Evolutionary conservation across 2,329 filamentous ascomycete species (phyloP), one percentile per base, ranked within the genome.

Genomic region (Penicillium sclerotiorum): DNA sequence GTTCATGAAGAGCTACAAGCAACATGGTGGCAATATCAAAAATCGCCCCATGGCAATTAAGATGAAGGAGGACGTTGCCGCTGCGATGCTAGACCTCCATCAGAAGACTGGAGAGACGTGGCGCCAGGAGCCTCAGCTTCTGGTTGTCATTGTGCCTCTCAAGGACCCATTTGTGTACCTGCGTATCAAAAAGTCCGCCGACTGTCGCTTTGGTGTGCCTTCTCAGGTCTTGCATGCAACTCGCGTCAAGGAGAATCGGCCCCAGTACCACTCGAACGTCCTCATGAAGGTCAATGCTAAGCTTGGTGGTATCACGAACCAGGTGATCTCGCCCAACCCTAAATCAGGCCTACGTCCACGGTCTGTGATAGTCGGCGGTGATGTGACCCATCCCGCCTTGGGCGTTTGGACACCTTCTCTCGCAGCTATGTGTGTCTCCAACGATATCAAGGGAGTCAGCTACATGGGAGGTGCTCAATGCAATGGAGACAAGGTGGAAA

Each of bases 251-350:
- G 87, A 87, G 66, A 83, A 82, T 13, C 83, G 88, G 18, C 80
- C 80, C 0, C 94, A 99, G 63, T 97, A 97, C 71, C 87, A 89
- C 63, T 94, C 89, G 1, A 99, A 99, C 55, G 90, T 99, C 0
- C 82, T 85, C 56, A 94, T 99, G 90, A 99, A 99, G 76, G 85
- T 99, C 58, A 97, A 99, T 62, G 88, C 90, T 3, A 99, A 99
- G 76, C 81, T 99, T 2, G 94, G 94, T 12, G 94, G 94, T 5
- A 81, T 83, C 0, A 96, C 90, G 1, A 85, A 74, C 52, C 71
- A 77, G 43, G 77, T 76, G 2, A 61, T 77, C n/a, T 65, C 73
- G 2, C 67, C 65, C 75, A 45, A 77, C 68, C 37, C 66, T 64
- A 30, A 66, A 55, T 44, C 70, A 62, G 63, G 71, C 11, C 37